These are phyloP conservation scores for Adiantum capillusveneris DNA, from an alignment of 75 land plant species.

Conservation along the genomic window DNA sequence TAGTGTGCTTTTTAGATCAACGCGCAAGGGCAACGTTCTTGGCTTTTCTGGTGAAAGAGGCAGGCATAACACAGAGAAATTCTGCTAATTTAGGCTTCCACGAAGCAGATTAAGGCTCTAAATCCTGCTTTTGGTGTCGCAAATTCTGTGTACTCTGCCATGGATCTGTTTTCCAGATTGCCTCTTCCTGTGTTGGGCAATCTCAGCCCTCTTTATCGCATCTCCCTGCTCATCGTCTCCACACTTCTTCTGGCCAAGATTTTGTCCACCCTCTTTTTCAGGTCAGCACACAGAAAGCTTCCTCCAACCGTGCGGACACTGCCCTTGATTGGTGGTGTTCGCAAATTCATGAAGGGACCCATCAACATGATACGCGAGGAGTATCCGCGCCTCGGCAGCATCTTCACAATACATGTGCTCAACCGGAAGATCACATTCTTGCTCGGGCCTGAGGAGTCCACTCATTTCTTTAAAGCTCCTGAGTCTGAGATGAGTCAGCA, in stretches of 20 bases:
- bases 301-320: constrained; percentile 19
- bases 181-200: too few species aligned
- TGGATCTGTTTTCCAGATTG: too few species aligned
- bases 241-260: not conserved
- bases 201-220: too few species aligned
- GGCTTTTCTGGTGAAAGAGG: too few species aligned
- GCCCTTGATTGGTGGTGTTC: constrained; percentile 64
- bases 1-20: too few species aligned
- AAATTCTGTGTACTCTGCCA: too few species aligned
- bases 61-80: too few species aligned
- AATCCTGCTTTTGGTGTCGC: too few species aligned
- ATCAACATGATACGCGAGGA: constrained; percentile 74
- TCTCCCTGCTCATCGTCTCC: not conserved
- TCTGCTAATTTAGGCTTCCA: too few species aligned
- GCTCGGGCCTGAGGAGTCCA: constrained; percentile 85
- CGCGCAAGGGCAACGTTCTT: too few species aligned
- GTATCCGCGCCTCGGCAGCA: constrained; percentile 78
- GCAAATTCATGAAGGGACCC: constrained; percentile 80
- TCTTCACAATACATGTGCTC: constrained; percentile 67
- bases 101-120: too few species aligned
- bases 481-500: constrained; percentile 93
- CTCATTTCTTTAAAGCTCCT: constrained; percentile 91
- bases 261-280: not conserved
- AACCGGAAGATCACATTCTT: constrained; percentile 71
- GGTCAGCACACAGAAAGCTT: not conserved